These are phyloP conservation scores for Ophioceras dolichostomum DNA, from an alignment of 2,329 filamentous ascomycete genomes.

Conservation along the genomic window DNA sequence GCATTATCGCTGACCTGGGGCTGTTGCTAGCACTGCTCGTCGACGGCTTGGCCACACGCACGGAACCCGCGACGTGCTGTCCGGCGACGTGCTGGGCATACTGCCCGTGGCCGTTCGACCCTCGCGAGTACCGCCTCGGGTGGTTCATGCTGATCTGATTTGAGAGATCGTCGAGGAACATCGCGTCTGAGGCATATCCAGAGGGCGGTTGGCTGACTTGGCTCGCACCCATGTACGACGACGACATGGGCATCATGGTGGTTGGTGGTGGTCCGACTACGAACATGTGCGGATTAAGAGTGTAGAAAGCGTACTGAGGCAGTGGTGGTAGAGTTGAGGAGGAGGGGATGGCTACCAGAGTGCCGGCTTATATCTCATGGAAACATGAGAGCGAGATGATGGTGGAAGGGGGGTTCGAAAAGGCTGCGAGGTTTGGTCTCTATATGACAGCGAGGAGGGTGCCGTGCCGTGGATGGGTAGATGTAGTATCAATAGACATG, in stretches of 20 bases:
- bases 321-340: too few species aligned
- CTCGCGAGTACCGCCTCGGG: slow-evolving; percentile 33
- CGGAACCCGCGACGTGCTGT: slow-evolving; percentile 25
- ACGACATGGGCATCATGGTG: slow-evolving; percentile 9
- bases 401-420: neutral
- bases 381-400: neutral
- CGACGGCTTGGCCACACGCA: slow-evolving; percentile 49
- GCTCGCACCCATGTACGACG: slow-evolving; percentile 10
- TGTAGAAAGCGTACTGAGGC: too few species aligned
- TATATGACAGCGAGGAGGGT: neutral
- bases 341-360: too few species aligned
- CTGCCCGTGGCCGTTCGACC: slow-evolving; percentile 30
- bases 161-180: slow-evolving; percentile 36
- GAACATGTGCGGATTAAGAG: too few species aligned
- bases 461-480: too few species aligned
- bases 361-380: too few species aligned
- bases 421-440: neutral
- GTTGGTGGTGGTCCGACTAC: too few species aligned
- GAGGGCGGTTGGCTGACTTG: too few species aligned
- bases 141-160: slow-evolving; percentile 31
- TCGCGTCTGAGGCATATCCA: too few species aligned
- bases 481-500: too few species aligned
- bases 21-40: slow-evolving; percentile 50
- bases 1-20: slow-evolving; percentile 39
- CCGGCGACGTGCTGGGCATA: slow-evolving; percentile 16